Percentiles rank a stretch among this genome's conserved stretches.
These are phyloP conservation scores for Simplicillium sp. DNA, from an alignment of 2,329 filamentous ascomycete genomes.

Conservation along the genomic window DNA sequence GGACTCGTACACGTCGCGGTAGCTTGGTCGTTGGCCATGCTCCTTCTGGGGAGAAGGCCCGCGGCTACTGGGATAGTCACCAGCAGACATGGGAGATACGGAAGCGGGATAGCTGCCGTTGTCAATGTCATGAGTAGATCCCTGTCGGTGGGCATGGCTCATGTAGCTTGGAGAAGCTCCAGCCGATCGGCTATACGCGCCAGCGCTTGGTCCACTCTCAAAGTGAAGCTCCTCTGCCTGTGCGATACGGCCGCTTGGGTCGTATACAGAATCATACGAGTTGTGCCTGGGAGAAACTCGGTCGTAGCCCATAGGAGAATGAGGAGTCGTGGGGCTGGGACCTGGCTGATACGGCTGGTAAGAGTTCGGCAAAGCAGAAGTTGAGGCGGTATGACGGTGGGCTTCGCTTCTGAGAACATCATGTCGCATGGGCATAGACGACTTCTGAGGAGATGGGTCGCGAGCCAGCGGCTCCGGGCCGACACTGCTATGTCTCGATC, in stretches of 20 bases:
- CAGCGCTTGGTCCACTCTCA: slow-evolving; percentile 5
- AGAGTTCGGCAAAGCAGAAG: slow-evolving; percentile 43
- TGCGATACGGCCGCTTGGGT: slow-evolving; percentile 21
- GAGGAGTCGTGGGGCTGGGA: slow-evolving; percentile 16
- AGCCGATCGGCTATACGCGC: slow-evolving; percentile 3
- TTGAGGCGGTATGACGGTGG: slow-evolving; percentile 38
- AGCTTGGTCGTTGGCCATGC: slow-evolving; percentile 19
- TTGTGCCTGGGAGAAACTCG: slow-evolving; percentile 33
- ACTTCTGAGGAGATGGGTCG: slow-evolving; percentile 32
- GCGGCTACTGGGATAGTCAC: slow-evolving; percentile 8
- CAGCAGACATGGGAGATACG: not conserved
- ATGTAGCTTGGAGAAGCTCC: slow-evolving; percentile 1
- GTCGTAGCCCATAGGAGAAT: slow-evolving; percentile 21
- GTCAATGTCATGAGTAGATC: not conserved
- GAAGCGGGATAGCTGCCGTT: not conserved
- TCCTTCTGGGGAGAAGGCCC: slow-evolving; percentile 10
- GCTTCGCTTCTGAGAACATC: slow-evolving; percentile 49
- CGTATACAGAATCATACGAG: slow-evolving; percentile 40
- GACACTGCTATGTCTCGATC: slow-evolving; percentile 35
- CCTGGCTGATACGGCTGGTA: slow-evolving; percentile 40
- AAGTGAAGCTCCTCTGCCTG: slow-evolving; percentile 2
- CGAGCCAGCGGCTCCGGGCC: slow-evolving; percentile 29
- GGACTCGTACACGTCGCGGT: slow-evolving; percentile 26
- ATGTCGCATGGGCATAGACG: slow-evolving; percentile 45
- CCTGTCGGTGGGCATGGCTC: not conserved